Evolutionary conservation across 2,329 filamentous ascomycete species (phyloP), one percentile per base, ranked within the genome.

Genomic region (Pyrenophora tritici-repentis): DNA sequence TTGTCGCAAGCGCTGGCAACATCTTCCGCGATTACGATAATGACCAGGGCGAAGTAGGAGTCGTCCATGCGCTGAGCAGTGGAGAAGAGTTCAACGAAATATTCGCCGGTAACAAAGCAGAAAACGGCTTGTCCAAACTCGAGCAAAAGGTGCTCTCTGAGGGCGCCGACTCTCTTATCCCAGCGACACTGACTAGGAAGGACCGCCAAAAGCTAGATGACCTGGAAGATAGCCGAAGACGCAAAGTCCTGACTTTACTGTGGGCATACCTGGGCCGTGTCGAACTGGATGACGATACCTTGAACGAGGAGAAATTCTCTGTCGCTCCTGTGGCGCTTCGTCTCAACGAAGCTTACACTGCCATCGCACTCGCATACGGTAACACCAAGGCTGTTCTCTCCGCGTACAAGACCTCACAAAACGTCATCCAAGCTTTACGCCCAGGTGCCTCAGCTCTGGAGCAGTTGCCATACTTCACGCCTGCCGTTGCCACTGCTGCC

Each of bases 181-280:
- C 81, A 34, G 77, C 76, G 26, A 85, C 86, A 31, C 78, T 97
- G 59, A 82, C 86, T 0, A 74, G 79, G 13, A 91, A 91, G 73
- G 91, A 96, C 66, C 86, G 86, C 70, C 81, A 86, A 66, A 86
- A 84, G 68, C 81, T 99, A 6, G 85, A 90, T 68, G 85, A 91
- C 60, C 76, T 96, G 52, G 94, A 97, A 42, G 88, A 88, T 60
- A 86, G 87, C 33, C 82, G 85, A 18, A 87, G 90, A 61, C 84
- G 94, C 67, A 97, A 97, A 80, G 87, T 91, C 6, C 80, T 97
- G 37, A 90, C 88, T 42, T 81, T 99, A 49, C 81, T 99, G 13
- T 99, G 95, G 94, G 92, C 94, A 35, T 97, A 99, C 72, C 83
- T 97, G 40, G 90, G 90, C 54, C 89, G 94, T 39, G 81, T 96